phyloP scores from a whole-genome alignment of 192 early-diverging fungal genomes.

The Coemansia sp. region DNA sequence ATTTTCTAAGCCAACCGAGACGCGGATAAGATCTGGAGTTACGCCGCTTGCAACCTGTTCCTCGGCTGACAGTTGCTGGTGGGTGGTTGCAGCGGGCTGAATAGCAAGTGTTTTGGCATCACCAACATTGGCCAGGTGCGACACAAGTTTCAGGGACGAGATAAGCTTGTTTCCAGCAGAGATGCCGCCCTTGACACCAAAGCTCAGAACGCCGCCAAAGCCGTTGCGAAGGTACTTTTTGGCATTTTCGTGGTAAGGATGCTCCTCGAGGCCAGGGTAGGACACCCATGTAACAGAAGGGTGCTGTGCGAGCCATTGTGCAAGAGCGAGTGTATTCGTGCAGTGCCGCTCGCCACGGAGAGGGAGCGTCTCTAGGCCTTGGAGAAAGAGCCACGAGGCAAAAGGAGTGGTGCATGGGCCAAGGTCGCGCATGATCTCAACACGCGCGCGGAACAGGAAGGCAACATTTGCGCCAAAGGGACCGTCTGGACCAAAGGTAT shows the following conservation, averaged over 20 bases:
- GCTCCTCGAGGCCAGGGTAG: slow-evolving; percentile 80
- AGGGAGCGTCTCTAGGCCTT: slow-evolving; percentile 90
- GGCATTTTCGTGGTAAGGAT: slow-evolving; percentile 76
- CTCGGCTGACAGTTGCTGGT: slow-evolving; percentile 81
- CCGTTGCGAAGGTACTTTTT: slow-evolving; percentile 80
- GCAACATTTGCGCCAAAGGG: slow-evolving; percentile 59
- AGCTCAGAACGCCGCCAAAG: slow-evolving; percentile 86
- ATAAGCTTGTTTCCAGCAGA: slow-evolving; percentile 70
- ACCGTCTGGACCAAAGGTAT: slow-evolving; percentile 75
- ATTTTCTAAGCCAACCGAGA: slow-evolving; percentile 83
- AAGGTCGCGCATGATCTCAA: slow-evolving; percentile 83
- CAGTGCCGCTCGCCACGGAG: slow-evolving; percentile 85
- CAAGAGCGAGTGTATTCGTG: slow-evolving; percentile 76
- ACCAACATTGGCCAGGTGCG: slow-evolving; percentile 95
- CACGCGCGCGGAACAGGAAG: slow-evolving; percentile 76
- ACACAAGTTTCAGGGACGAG: slow-evolving; percentile 73
- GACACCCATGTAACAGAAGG: slow-evolving; percentile 82
- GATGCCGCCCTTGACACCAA: slow-evolving; percentile 63
- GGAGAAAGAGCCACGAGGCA: slow-evolving; percentile 81
- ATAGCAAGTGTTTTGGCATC: slow-evolving; percentile 89
- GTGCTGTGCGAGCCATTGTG: slow-evolving; percentile 73
- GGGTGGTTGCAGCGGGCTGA: slow-evolving; percentile 82
- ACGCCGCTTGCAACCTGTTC: slow-evolving; percentile 81
- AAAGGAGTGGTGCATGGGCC: slow-evolving; percentile 87
- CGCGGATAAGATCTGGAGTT: slow-evolving; percentile 76